Evolutionary conservation across 768 basidiomycete species (phyloP).

Genomic region (Phanerodontia chrysosporium): DNA sequence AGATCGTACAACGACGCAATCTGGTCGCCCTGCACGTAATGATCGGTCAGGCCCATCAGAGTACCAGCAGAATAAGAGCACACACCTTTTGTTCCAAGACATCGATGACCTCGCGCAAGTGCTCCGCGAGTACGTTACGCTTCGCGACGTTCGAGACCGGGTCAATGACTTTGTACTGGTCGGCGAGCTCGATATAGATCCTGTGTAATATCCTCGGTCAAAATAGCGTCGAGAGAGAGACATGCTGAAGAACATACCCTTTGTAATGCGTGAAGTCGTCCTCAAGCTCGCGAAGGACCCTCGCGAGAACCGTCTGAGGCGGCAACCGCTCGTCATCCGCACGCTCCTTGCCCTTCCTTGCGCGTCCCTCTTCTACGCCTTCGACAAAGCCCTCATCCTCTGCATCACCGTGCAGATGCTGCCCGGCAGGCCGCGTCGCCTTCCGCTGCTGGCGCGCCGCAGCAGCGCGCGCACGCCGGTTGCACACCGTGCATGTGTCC

Average conservation of each 20-base stretch:
- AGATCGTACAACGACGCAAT: conserved; percentile 89
- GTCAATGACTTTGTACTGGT: conserved; percentile 90
- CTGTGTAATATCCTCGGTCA: conserved; percentile 34
- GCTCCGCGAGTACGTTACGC: conserved; percentile 82
- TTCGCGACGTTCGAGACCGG: conserved; percentile 76
- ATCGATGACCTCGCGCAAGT: conserved; percentile 89
- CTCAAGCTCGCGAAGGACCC: conserved; percentile 85
- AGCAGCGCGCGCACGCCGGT: conserved; percentile 34
- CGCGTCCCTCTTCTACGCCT: conserved; percentile 32
- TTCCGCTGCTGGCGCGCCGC: background rate
- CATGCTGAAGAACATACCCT: conserved; percentile 51
- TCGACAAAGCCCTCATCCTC: conserved; percentile 50
- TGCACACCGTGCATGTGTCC: conserved; percentile 65
- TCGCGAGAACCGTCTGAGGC: conserved; percentile 81
- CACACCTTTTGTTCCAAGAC: conserved; percentile 83
- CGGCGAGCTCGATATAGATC: conserved; percentile 85
- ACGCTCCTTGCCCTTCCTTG: conserved; percentile 7
- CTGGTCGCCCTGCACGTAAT: conserved; percentile 70
- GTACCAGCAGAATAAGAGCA: background rate
- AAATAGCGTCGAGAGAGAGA: background rate
- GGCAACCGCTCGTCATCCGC: conserved; percentile 44
- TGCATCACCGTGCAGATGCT: conserved; percentile 3
- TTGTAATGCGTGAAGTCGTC: conserved; percentile 95
- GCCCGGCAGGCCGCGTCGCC: background rate
- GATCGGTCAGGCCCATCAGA: background rate